A percentile compares a stretch with the other conserved stretches of the same genome.
Conservation (phyloP, 371 early-diverging fungal genomes). For the Actinomortierella wolfii region DNA sequence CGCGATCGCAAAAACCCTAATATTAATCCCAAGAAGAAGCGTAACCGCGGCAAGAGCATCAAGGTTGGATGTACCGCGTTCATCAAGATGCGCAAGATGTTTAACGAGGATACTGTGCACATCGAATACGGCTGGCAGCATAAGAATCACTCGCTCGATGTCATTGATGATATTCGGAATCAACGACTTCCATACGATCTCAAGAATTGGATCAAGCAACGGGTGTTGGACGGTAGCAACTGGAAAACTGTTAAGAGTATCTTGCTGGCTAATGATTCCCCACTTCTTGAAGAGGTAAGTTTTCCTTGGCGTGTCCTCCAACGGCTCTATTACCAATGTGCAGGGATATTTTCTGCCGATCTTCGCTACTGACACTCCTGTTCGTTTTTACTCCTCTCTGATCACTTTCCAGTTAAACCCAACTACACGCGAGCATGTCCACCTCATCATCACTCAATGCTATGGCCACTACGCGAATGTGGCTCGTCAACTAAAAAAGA, state of each 20-base stretch:
- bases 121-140: conserved; percentile 43
- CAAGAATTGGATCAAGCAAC: conserved; percentile 35
- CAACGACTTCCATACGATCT: conserved; percentile 44
- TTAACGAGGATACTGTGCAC: conserved; percentile 32
- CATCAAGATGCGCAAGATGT: conserved; percentile 43
- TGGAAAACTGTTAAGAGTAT: conserved; percentile 40
- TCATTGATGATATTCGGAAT: conserved; percentile 39
- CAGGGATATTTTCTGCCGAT: no score
- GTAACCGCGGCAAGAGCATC: conserved; percentile 39
- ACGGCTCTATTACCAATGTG: no score
- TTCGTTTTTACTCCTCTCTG: not conserved
- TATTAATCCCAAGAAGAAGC: conserved; percentile 40
- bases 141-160: conserved; percentile 36
- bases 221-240: conserved; percentile 25
- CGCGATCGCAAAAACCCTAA: conserved; percentile 40
- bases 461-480: conserved; percentile 37
- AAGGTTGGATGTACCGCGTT: conserved; percentile 43
- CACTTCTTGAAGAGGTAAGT: conserved; percentile 30
- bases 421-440: conserved; percentile 20
- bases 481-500: conserved; percentile 12
- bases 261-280: conserved; percentile 14
- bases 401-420: conserved; percentile 20
- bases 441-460: conserved; percentile 14
- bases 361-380: no score
- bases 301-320: no score